Base-by-base conservation (phyloP, 1,284 basidiomycete species). In the Pascua sp. region DNA sequence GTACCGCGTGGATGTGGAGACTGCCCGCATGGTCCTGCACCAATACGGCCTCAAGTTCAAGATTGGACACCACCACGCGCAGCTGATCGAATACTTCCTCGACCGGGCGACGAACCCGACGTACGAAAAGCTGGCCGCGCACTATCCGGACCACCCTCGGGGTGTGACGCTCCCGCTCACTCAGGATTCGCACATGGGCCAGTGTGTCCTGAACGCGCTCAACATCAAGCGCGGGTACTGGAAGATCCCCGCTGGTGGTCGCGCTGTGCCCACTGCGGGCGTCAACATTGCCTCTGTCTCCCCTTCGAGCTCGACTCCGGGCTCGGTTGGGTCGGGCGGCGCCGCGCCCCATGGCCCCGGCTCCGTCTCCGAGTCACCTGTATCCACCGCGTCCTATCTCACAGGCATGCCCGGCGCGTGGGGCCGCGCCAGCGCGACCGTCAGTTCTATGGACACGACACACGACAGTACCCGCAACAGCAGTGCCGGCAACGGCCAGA, bases 161-260 rank as follows among this genome's bases (percentile, higher is more conserved):
- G 61, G 61, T 0, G 73, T 71, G 47, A 72, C 67, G 53, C 65
- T 68, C 15, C 66, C 67, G 36, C 64, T 76, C 8, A 65, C 59
- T 10, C 62, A 60, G 2, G 55, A 58, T 9, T 47, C 68, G 12
- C 62, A 76, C 49, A 65, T 73, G 40, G 73, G 73, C 15, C 36
- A 56, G 13, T 70, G 68, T 54, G 63, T 73, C 42, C 32, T 69
- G 40, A 71, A 72, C 51, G 72, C 73, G 16, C 63, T 76, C 17
- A 72, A 74, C 53, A 65, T 76, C 63, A 76, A 76, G 56, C 59
- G 73, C 51, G 73, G 73, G 1, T 76, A 61, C 63, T 76, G 73
- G 73, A 47, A 49, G 39, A 10, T 53, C 4, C 24, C 24, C 24
- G 24, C 24, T 7, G 24, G 24, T 7, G 24, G 24, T 32, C 24